Conservation (phyloP, 768 basidiomycete species). For the Pholiota microspora region DNA sequence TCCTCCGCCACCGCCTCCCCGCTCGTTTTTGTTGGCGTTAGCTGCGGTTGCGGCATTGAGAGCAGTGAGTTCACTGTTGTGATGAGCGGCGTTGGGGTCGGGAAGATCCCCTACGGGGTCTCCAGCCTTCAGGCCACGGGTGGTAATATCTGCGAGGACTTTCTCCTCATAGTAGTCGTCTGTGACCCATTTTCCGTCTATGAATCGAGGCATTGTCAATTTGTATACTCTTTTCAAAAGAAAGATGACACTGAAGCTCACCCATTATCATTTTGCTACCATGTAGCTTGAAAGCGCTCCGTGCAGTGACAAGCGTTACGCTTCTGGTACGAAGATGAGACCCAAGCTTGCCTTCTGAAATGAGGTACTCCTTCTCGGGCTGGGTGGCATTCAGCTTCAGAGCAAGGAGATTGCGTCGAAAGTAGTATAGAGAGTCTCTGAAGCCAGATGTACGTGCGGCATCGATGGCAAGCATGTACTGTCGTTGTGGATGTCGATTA, state of each 20-base stretch:
- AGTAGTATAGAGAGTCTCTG: constrained; percentile 97
- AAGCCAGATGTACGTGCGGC: constrained; percentile 95
- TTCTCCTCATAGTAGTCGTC: constrained; percentile 98
- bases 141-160: constrained; percentile 69
- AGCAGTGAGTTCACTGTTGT: constrained; percentile 41
- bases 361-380: constrained; percentile 90
- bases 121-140: constrained; percentile 80
- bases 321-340: constrained; percentile 87
- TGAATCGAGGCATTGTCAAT: background rate
- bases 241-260: constrained; percentile 29
- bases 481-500: constrained; percentile 75
- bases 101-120: constrained; percentile 82
- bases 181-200: constrained; percentile 89
- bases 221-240: background rate
- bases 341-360: constrained; percentile 83
- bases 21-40: constrained; percentile 38
- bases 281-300: constrained; percentile 93
- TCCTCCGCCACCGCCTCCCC: constrained; percentile 52
- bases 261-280: constrained; percentile 89
- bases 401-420: constrained; percentile 86
- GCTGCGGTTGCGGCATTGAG: constrained; percentile 35
- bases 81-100: constrained; percentile 60
- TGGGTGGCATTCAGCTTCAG: constrained; percentile 90
- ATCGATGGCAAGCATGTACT: constrained; percentile 97
- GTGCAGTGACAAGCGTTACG: constrained; percentile 89